Base-by-base conservation (phyloP, 2,329 filamentous ascomycete genomes). In the Ascochyta pisi region DNA sequence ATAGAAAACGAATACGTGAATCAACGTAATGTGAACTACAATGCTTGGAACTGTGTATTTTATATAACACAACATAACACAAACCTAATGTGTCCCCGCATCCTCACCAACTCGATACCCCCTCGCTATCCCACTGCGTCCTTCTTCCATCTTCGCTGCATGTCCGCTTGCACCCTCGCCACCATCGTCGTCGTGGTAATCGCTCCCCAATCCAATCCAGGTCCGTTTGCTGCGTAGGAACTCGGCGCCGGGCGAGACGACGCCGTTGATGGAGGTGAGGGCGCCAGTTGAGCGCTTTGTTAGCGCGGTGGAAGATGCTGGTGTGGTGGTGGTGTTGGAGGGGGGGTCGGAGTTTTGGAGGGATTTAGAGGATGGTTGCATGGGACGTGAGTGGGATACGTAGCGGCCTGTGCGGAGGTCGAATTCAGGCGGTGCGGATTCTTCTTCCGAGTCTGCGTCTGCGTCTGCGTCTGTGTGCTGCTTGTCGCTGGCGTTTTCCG, bases 141-240 rank as follows among this genome's bases (percentile, higher is more conserved):
- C 95, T 76, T 97, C 88, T 70, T 96, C 92, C 54, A 99, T 84
- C 16, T 85, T 73, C 1, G 89, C 88, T 52, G 89, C 83, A 34
- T 78, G 84, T 61, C 86, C 85, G 49, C 84, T 82, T 15, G 78
- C 79, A 35, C 78, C 84, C 61, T 86, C 85, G 24, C 24, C 85
- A 61, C 85, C 85, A 63, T 76, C 77, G 55, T 83, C 81, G 62
- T 76, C 78, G 57, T 83, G 81, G 67, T 92, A 96, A 73, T 99
- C 95, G 59, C 86, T 96, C 0, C 95, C 95, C 23, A 99, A 77
- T 0, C 95, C 95, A 69, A 89, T 89, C 95, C 95, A 99, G 4
- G 91, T 96, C 53, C 95, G 81, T 67, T 93, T 86, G 3, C 89
- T 90, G 29, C 89, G 85, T 60, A 99, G 78, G 65, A 86, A 98